phyloP scores from a whole-genome alignment of 331 rosid species.

The Cydonia oblonga region DNA sequence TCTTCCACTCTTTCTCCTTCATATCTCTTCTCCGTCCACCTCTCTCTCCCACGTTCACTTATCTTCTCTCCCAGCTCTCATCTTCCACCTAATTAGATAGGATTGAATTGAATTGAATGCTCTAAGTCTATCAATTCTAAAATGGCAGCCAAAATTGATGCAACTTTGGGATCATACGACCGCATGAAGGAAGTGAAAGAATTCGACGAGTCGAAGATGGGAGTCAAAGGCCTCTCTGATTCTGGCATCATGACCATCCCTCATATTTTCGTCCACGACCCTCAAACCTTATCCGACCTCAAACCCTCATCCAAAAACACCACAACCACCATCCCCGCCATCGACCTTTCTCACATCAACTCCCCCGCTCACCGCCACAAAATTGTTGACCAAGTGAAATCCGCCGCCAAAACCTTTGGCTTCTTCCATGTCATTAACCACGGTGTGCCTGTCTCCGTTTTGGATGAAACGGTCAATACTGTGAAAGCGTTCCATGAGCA shows the following conservation, averaged over 20 bases:
- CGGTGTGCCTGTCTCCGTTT: slow-evolving; percentile 3
- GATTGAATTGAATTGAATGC: no score
- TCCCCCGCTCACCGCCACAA: slow-evolving; percentile 13
- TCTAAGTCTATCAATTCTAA: no score
- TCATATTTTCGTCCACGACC: slow-evolving; percentile 27
- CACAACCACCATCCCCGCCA: slow-evolving; percentile 4
- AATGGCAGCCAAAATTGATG: slow-evolving; percentile 10
- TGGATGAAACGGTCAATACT: slow-evolving; percentile 17
- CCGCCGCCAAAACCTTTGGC: slow-evolving; percentile 33
- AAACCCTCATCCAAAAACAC: background rate
- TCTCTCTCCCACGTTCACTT: no score
- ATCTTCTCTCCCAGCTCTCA: no score
- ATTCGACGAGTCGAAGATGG: slow-evolving; percentile 36
- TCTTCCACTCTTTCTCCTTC: no score
- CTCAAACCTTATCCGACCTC: slow-evolving; percentile 20
- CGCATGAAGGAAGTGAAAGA: slow-evolving; percentile 20
- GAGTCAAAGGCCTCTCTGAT: slow-evolving; percentile 42
- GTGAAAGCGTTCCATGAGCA: slow-evolving; percentile 33
- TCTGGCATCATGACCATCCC: slow-evolving; percentile 25
- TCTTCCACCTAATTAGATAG: no score
- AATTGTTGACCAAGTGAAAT: slow-evolving; percentile 23
- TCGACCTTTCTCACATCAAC: slow-evolving; percentile 24
- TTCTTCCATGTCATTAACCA: slow-evolving; percentile 50
- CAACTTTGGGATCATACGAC: background rate
- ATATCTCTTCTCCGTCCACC: no score